Percentiles rank a stretch among this genome's conserved stretches.
Conservation (phyloP, 306 rosid genomes). For the Luffa acutangula region DNA sequence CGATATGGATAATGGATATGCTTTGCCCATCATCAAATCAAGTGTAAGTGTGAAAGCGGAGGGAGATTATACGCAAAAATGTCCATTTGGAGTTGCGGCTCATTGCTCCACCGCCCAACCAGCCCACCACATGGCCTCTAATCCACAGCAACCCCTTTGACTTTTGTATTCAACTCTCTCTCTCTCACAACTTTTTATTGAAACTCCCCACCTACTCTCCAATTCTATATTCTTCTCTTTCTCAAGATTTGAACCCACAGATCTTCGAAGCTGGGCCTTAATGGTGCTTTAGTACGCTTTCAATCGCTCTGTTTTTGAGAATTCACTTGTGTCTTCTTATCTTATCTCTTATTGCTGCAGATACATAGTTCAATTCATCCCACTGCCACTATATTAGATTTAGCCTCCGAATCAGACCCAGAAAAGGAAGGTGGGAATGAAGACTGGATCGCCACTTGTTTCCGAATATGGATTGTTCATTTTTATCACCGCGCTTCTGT, state of each 20-base stretch:
- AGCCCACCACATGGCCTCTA: neutral
- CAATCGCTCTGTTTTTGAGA: neutral
- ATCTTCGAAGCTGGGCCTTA: neutral
- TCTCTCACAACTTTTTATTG: neutral
- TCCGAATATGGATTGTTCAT: slow-evolving; percentile 10
- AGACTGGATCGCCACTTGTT: slow-evolving; percentile 12
- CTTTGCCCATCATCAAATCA: neutral
- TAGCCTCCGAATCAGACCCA: neutral
- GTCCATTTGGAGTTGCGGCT: neutral
- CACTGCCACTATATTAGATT: neutral
- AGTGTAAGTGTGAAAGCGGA: neutral
- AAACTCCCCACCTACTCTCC: neutral
- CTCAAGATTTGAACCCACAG: neutral
- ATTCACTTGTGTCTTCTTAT: neutral
- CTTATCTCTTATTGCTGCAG: neutral
- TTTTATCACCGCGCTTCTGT: slow-evolving; percentile 14
- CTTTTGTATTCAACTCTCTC: neutral
- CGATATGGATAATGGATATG: too few relatives aligned
- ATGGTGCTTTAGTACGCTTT: neutral
- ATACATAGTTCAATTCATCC: neutral
- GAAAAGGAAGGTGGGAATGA: slow-evolving; percentile 14
- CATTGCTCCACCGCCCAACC: neutral
- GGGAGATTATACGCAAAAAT: neutral
- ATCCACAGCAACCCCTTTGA: neutral
- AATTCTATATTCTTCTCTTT: neutral